phyloP scores from a whole-genome alignment of 2,329 filamentous ascomycete genomes.

The Orbilia oligospora region DNA sequence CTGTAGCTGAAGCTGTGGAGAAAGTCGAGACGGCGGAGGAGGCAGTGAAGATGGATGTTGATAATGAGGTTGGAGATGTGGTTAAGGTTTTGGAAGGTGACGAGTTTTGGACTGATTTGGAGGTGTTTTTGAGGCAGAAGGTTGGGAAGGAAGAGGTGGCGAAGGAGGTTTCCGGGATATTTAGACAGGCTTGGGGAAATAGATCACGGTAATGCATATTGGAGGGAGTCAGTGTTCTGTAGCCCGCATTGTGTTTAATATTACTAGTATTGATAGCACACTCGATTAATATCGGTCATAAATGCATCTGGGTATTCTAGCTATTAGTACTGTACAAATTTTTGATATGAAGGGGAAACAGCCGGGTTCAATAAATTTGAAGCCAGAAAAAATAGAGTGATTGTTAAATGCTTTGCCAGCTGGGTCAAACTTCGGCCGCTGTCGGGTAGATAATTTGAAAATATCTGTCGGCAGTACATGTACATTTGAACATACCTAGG shows the following conservation, averaged over 20 bases:
- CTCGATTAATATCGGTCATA: background rate
- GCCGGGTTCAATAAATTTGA: background rate
- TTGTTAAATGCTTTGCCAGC: background rate
- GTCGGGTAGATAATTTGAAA: background rate
- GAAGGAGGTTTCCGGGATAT: constrained; percentile 77
- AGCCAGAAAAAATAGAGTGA: background rate
- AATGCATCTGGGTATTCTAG: constrained; percentile 41
- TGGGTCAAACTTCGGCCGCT: background rate
- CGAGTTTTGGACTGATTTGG: constrained; percentile 89
- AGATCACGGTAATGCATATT: constrained; percentile 63
- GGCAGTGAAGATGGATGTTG: constrained; percentile 72
- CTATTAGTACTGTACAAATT: constrained; percentile 35
- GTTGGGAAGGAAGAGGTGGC: constrained; percentile 77
- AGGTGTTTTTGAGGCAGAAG: constrained; percentile 83
- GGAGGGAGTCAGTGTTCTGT: background rate
- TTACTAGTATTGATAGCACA: constrained; percentile 10
- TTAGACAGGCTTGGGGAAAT: constrained; percentile 79
- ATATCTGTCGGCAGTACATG: background rate
- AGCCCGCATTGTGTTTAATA: background rate
- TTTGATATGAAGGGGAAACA: background rate
- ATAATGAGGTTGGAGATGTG: constrained; percentile 58
- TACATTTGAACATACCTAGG: background rate
- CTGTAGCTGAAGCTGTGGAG: constrained; percentile 68
- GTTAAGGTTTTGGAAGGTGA: constrained; percentile 74
- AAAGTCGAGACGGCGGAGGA: constrained; percentile 70